Percentiles rank a stretch among this genome's conserved stretches.
Conservation (phyloP, 2,329 filamentous ascomycete species). For the Diplodia corticola region DNA sequence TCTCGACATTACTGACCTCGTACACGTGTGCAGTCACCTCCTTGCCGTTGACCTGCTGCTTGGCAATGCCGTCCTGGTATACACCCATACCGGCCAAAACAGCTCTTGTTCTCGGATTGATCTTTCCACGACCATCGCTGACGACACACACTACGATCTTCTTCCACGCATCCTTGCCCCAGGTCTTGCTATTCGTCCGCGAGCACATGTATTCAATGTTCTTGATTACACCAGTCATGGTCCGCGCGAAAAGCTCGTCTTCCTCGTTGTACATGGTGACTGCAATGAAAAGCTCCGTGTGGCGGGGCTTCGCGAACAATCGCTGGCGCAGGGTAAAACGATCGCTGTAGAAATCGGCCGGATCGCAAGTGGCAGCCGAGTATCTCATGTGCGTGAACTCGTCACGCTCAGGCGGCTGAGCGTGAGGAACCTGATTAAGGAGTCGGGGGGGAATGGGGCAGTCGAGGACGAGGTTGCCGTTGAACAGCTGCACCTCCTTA, state of each 20-base stretch:
- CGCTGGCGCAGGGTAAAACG: conserved; percentile 90
- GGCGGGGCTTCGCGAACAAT: conserved; percentile 86
- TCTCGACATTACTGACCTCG: conserved; percentile 46
- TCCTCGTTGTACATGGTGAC: conserved; percentile 99
- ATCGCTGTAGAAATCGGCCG: conserved; percentile 79
- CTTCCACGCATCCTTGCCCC: conserved; percentile 98
- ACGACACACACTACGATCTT: conserved; percentile 99
- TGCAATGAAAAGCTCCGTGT: conserved; percentile 94
- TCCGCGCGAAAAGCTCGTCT: conserved; percentile 90
- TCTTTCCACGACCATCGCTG: conserved; percentile 94
- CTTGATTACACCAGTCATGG: conserved; percentile 96
- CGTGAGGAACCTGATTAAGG: conserved; percentile 84
- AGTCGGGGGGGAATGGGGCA: conserved; percentile 90
- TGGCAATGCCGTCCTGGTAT: conserved; percentile 97
- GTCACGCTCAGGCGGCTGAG: conserved; percentile 72
- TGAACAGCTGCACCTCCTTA: conserved; percentile 95
- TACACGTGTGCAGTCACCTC: conserved; percentile 98
- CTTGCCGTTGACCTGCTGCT: conserved; percentile 95
- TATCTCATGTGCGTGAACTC: conserved; percentile 92
- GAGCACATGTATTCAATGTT: conserved; percentile 99
- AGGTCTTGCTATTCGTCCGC: conserved; percentile 89
- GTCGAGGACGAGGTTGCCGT: conserved; percentile 94
- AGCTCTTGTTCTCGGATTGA: conserved; percentile 87
- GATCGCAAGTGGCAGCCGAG: conserved; percentile 91
- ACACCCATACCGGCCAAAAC: conserved; percentile 91